Evolutionary conservation across 257 asterid species (phyloP).

Genomic region (Fraxinus pennsylvanica): DNA sequence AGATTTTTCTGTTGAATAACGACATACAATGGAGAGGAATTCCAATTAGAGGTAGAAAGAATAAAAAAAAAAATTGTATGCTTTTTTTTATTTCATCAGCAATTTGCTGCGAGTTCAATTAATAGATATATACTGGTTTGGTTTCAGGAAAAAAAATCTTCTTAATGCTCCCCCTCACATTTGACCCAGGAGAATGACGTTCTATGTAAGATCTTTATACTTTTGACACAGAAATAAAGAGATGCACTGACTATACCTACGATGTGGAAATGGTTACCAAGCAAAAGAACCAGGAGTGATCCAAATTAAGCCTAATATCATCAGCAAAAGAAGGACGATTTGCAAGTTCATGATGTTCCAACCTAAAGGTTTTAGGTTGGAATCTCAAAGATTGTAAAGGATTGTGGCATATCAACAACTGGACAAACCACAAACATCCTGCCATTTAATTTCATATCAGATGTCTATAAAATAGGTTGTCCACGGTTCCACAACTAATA

Average conservation of each 20-base stretch:
- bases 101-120: too few relatives aligned
- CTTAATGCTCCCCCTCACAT: not conserved
- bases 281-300: not conserved
- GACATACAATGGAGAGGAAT: too few relatives aligned
- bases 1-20: too few relatives aligned
- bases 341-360: not conserved
- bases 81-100: too few relatives aligned
- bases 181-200: not conserved
- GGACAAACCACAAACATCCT: not conserved
- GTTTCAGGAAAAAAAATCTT: too few relatives aligned
- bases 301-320: not conserved
- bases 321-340: not conserved
- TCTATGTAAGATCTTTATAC: too few relatives aligned
- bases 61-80: too few relatives aligned
- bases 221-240: not conserved
- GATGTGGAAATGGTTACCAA: not conserved
- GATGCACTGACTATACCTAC: not conserved
- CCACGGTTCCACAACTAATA: too few relatives aligned
- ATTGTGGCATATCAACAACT: not conserved
- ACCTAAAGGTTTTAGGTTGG: not conserved
- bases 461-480: too few relatives aligned
- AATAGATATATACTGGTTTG: too few relatives aligned
- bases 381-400: not conserved
- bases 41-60: too few relatives aligned
- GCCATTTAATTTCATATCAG: not conserved